Percentiles rank a stretch among this genome's conserved stretches.
phyloP scores from a whole-genome alignment of 352 stramenopile genomes.

The Pseudoperonospora humuli region DNA sequence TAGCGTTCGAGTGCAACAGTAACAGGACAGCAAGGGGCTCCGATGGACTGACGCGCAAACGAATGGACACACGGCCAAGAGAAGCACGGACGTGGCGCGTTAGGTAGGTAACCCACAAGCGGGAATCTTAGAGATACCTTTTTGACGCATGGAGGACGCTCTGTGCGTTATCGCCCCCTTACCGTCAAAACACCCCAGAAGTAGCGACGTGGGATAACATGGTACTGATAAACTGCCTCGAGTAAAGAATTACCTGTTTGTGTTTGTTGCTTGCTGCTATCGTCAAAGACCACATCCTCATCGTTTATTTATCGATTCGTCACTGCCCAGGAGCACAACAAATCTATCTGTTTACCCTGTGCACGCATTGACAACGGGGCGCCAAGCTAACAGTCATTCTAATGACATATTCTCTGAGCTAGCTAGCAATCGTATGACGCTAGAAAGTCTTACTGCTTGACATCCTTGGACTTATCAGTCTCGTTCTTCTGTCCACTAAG shows the following conservation, averaged over 20 bases:
- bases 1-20: constrained; percentile 6
- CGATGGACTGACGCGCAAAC: constrained; percentile 1
- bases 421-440: not conserved
- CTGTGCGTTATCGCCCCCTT: constrained; percentile 9
- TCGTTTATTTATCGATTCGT: constrained; percentile 10
- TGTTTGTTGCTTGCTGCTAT: constrained; percentile 13
- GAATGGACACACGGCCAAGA: constrained; percentile 1
- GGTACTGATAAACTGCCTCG: constrained; percentile 19
- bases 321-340: constrained; percentile 1
- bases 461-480: constrained; percentile 9
- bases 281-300: constrained; percentile 5
- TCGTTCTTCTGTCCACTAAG: constrained; percentile 36
- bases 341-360: constrained; percentile 3
- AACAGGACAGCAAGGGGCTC: constrained; percentile 9
- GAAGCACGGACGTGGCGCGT: constrained; percentile 10
- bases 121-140: constrained; percentile 26
- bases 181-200: constrained; percentile 18
- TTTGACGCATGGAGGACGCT: constrained; percentile 18
- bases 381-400: too few species aligned
- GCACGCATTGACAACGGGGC: too few species aligned
- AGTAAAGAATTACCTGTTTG: constrained; percentile 27
- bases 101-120: constrained; percentile 16
- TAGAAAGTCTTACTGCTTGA: constrained; percentile 5
- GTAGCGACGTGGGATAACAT: constrained; percentile 16
- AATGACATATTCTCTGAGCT: not conserved